Evolutionary conservation across 1,284 basidiomycete genomes (phyloP), one percentile per base, ranked within the genome.

Genomic region (Termitomyces sp.): DNA sequence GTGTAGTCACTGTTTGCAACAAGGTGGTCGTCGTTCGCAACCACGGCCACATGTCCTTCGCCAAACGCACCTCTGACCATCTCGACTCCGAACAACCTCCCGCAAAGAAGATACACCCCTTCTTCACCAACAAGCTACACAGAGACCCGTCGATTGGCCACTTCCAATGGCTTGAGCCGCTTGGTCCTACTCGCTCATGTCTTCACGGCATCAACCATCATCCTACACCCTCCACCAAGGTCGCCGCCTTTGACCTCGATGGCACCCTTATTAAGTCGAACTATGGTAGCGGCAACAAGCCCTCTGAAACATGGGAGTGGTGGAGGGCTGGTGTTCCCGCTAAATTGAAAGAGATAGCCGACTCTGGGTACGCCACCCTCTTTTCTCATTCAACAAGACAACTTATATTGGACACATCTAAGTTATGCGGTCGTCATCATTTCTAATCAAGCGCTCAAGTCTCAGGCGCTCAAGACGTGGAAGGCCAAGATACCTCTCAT

Each of bases 181-280:
- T 86, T 10, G 85, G 85, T 1, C 70, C 73, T 3, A 73, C 74
- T 13, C 69, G 73, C 3, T 80, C 84, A 2, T 89, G 87, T 70
- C 71, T 89, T 26, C 78, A 88, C 61, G 89, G 79, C 9, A 62
- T 78, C 34, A 79, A 87, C 65, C 72, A 83, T 5, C 62, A 67
- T 4, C 85, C 88, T 0, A 65, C 68, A 13, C 68, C 72, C 9
- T 71, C 69, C 1, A 28, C 72, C 7, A 86, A 84, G 58, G 79
- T 94, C 17, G 90, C 92, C 4, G 80, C 87, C 5, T 92, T 94
- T 62, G 93, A 96, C 65, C 73, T 97, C 5, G 94, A 97, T 65
- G 93, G 91, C 0, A 95, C 92, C 0, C 64, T 96, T 52, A 93
- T 97, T 66, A 81, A 83, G 61, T 80, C 81, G 2, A 73, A 71